A percentile compares a stretch with the other conserved stretches of the same genome.
Conservation (phyloP, 2,329 filamentous ascomycete genomes). For the Hymenoscyphus infarciens region DNA sequence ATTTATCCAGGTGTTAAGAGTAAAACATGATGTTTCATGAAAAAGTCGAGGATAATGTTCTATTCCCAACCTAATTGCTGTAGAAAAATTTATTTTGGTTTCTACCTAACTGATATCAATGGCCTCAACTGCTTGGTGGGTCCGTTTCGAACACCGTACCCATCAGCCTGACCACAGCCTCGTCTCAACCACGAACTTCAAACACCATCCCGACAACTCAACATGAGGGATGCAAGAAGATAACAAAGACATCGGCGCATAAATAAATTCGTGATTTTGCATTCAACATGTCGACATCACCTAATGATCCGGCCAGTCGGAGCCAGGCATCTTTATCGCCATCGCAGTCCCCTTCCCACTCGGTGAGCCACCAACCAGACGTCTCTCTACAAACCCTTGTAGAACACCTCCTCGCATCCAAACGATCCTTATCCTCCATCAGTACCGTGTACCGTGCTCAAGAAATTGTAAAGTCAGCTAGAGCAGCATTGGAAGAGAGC, state of each 20-base stretch:
- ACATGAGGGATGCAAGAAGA: neutral
- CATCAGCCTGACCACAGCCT: neutral
- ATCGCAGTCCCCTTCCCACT: conserved; percentile 22
- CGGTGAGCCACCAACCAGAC: conserved; percentile 23
- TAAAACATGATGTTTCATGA: too few species aligned
- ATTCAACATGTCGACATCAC: conserved; percentile 19
- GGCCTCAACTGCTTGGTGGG: too few species aligned
- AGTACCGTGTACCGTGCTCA: conserved; percentile 80
- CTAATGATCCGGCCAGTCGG: conserved; percentile 17
- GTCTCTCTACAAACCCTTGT: conserved; percentile 71
- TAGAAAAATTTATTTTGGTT: too few species aligned
- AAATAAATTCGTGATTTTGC: neutral
- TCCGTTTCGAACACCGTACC: too few species aligned
- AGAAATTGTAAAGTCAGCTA: conserved; percentile 75
- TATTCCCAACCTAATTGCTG: too few species aligned
- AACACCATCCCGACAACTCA: neutral
- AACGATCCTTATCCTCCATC: conserved; percentile 82
- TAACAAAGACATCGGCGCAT: neutral
- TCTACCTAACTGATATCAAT: too few species aligned
- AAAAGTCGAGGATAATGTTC: too few species aligned
- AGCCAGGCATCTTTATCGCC: conserved; percentile 31
- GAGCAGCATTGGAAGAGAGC: conserved; percentile 72
- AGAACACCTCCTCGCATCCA: conserved; percentile 78
- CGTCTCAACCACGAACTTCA: neutral
- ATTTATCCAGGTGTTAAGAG: too few species aligned